phyloP scores from a whole-genome alignment of 257 asterid genomes.

The Gynochthodes officinalis region DNA sequence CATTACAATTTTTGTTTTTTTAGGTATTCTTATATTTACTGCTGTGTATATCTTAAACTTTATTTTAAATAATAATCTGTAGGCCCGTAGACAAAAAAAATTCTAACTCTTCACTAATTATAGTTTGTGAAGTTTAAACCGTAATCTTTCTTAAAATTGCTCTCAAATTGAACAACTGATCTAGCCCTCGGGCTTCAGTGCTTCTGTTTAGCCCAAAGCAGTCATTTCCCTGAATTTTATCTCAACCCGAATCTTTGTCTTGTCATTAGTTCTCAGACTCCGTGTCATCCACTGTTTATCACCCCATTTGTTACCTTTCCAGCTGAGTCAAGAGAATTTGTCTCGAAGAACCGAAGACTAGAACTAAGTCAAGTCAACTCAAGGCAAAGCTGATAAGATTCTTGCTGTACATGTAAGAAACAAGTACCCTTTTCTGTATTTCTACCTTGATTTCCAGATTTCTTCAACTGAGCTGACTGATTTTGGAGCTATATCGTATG shows the following conservation, averaged over 20 bases:
- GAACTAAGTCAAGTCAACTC: slow-evolving; percentile 11
- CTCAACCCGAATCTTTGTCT: background rate
- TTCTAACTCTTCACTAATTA: too few species aligned
- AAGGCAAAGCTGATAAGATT: slow-evolving; percentile 1
- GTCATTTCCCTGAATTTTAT: background rate
- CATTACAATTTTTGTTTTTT: background rate
- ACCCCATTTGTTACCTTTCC: background rate
- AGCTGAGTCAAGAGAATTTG: background rate
- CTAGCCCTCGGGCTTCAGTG: background rate
- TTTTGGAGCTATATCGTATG: too few species aligned
- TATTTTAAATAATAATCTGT: too few species aligned
- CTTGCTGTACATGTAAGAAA: slow-evolving; percentile 11
- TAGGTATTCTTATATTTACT: too few species aligned
- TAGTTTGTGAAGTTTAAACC: too few species aligned
- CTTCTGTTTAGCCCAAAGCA: background rate
- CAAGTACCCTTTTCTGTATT: background rate
- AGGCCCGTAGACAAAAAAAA: too few species aligned
- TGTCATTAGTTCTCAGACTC: slow-evolving; percentile 1
- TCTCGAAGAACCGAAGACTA: background rate
- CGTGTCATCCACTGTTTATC: background rate
- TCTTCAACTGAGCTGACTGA: background rate
- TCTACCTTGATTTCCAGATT: slow-evolving; percentile 5
- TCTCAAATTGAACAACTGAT: too few species aligned
- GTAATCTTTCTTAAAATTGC: too few species aligned
- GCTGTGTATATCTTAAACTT: too few species aligned